These are phyloP conservation scores for Fallopia convolvulus DNA, from an alignment of 148 eudicot genomes.

Conservation along the genomic window DNA sequence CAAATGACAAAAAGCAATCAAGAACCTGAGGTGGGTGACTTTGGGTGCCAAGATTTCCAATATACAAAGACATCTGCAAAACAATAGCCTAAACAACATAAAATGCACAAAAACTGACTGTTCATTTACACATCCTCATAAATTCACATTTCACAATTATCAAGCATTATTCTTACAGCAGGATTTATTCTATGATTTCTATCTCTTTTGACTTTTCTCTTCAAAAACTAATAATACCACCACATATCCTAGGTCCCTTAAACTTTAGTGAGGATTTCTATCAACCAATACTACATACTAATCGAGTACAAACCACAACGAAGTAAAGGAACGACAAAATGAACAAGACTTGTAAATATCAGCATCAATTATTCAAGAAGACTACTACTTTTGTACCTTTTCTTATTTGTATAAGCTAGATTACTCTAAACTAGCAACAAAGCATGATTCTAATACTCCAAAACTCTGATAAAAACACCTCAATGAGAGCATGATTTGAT, in stretches of 20 bases:
- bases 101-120: background rate
- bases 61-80: constrained; percentile 59
- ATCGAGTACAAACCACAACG: background rate
- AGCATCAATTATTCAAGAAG: background rate
- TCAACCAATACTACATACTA: background rate
- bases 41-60: constrained; percentile 52
- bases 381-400: background rate
- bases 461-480: background rate
- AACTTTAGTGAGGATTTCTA: background rate
- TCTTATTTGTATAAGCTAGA: background rate
- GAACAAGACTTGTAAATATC: background rate
- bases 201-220: background rate
- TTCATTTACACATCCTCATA: background rate
- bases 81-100: background rate
- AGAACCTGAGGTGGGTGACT: too few relatives aligned
- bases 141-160: background rate
- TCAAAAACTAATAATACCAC: background rate
- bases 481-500: background rate
- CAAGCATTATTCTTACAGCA: background rate
- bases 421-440: background rate
- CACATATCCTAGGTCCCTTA: background rate
- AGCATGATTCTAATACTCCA: background rate
- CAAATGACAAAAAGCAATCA: too few relatives aligned
- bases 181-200: background rate
- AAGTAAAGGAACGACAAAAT: background rate